Evolutionary conservation across 2,329 filamentous ascomycete species (phyloP).

Genomic region (Ceratocystis smalleyi): DNA sequence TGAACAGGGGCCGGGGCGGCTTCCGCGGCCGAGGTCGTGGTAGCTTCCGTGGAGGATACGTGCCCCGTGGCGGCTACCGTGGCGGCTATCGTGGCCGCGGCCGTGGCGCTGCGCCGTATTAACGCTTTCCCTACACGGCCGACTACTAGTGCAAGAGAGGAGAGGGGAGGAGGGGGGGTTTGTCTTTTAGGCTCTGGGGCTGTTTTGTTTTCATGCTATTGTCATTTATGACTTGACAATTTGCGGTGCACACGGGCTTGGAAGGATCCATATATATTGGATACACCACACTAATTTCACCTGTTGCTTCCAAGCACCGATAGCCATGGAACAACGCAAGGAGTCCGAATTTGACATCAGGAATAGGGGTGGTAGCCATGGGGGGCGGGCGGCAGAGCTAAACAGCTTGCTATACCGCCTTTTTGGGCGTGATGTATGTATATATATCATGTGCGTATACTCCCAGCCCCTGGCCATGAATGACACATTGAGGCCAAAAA

Average conservation of each 20-base stretch:
- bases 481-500: too few species aligned
- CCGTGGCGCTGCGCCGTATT: slow-evolving; percentile 47
- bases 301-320: neutral
- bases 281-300: neutral
- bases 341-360: neutral
- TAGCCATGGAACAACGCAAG: neutral
- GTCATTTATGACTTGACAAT: neutral
- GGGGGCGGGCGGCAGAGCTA: neutral
- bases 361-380: neutral
- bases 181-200: neutral
- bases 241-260: neutral
- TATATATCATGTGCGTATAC: neutral
- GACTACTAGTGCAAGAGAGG: neutral
- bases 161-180: neutral
- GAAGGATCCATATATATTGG: neutral
- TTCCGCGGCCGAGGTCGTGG: slow-evolving; percentile 36
- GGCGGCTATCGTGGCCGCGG: slow-evolving; percentile 51
- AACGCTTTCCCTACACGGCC: slow-evolving; percentile 20
- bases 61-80: slow-evolving; percentile 34
- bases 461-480: neutral
- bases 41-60: slow-evolving; percentile 30
- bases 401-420: neutral
- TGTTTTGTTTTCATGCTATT: neutral
- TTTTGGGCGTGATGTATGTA: neutral
- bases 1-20: slow-evolving; percentile 60